These are phyloP conservation scores for Gautieria morchelliformis DNA, from an alignment of 768 basidiomycete genomes.

Conservation along the genomic window DNA sequence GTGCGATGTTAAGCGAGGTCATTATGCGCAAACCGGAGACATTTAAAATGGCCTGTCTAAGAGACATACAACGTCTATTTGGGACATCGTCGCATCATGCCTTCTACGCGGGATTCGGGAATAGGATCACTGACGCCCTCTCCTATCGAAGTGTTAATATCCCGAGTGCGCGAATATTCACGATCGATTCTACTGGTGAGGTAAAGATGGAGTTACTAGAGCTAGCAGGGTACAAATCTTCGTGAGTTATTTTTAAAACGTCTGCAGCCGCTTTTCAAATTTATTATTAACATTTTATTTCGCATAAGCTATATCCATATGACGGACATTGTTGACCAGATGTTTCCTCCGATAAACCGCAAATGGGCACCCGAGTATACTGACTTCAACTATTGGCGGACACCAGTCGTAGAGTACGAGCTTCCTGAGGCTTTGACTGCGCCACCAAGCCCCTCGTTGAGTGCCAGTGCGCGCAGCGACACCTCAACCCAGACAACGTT, in stretches of 20 bases:
- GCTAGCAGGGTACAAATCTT: constrained; percentile 93
- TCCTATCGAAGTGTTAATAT: constrained; percentile 96
- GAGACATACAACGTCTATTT: constrained; percentile 89
- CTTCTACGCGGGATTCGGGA: constrained; percentile 97
- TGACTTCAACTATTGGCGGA: constrained; percentile 95
- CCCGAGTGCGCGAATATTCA: constrained; percentile 91
- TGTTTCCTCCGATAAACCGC: constrained; percentile 93
- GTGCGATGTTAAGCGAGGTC: constrained; percentile 58
- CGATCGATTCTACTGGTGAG: constrained; percentile 85
- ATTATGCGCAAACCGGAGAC: constrained; percentile 98
- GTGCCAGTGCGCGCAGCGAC: constrained; percentile 91
- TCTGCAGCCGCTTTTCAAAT: background rate
- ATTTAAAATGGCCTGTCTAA: constrained; percentile 99
- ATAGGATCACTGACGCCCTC: constrained; percentile 94
- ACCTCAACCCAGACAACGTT: constrained; percentile 64
- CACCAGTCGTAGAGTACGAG: constrained; percentile 65
- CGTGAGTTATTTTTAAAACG: constrained; percentile 37
- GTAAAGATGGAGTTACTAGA: constrained; percentile 98
- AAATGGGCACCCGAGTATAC: constrained; percentile 87
- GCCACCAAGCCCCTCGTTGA: constrained; percentile 88
- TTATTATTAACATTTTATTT: background rate
- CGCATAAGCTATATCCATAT: constrained; percentile 82
- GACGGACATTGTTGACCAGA: constrained; percentile 99
- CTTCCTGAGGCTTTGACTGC: constrained; percentile 56
- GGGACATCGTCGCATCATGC: constrained; percentile 61